Evolutionary conservation across 116 monocot genomes (phyloP).

Genomic region (Cymodocea nodosa): DNA sequence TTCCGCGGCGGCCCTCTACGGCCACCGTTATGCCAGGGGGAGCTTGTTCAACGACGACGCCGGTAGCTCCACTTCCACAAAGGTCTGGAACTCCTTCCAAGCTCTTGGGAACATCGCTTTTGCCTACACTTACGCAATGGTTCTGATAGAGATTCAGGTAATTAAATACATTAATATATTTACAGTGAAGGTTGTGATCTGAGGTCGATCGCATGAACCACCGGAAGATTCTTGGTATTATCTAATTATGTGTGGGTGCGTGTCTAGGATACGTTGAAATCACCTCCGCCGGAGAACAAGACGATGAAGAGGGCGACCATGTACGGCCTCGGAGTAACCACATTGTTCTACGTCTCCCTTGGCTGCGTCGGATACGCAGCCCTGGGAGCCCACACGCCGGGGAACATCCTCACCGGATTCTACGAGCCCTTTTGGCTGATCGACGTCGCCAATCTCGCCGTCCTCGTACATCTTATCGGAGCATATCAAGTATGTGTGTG

Average conservation of each 20-base stretch:
- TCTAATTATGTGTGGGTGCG: too few relatives aligned
- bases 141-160: constrained; percentile 72
- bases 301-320: constrained; percentile 46
- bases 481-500: constrained; percentile 47
- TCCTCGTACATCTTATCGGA: constrained; percentile 43
- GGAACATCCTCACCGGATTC: constrained; percentile 50
- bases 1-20: constrained; percentile 8
- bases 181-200: too few relatives aligned
- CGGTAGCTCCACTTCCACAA: background rate
- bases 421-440: constrained; percentile 53
- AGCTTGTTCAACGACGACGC: background rate
- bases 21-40: constrained; percentile 12
- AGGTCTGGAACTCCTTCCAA: constrained; percentile 35
- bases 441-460: constrained; percentile 29
- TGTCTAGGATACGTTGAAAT: constrained; percentile 40
- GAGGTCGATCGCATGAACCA: too few relatives aligned
- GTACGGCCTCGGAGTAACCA: constrained; percentile 28
- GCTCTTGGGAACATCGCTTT: constrained; percentile 72
- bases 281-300: constrained; percentile 45
- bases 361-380: constrained; percentile 49
- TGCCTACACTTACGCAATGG: constrained; percentile 42
- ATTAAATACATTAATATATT: background rate
- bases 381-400: constrained; percentile 32
- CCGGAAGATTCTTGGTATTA: too few relatives aligned
- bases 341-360: constrained; percentile 43